phyloP scores from a whole-genome alignment of 2,329 filamentous ascomycete species.

The Sarocladiaceae sp. region DNA sequence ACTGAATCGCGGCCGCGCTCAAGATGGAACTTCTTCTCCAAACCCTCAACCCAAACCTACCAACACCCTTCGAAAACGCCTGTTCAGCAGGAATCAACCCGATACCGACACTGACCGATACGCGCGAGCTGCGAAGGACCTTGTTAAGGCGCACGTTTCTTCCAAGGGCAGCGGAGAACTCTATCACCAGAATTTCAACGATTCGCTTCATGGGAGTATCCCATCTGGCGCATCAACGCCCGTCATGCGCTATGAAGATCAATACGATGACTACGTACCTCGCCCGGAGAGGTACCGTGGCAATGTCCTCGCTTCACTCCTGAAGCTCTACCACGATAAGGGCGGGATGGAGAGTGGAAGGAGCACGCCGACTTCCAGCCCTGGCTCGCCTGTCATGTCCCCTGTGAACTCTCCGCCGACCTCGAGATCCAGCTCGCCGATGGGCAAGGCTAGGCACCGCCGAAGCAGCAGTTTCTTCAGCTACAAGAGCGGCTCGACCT shows the following conservation, averaged over 20 bases:
- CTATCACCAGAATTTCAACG: conserved; percentile 1
- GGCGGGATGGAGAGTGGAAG: conserved; percentile 16
- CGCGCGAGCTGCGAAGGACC: conserved; percentile 23
- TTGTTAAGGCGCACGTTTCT: conserved; percentile 25
- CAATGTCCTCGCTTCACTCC: conserved; percentile 64
- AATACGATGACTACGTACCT: conserved; percentile 52
- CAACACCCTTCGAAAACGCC: conserved; percentile 1
- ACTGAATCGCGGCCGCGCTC: not conserved
- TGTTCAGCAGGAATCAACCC: conserved; percentile 1
- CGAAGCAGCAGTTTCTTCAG: conserved; percentile 34
- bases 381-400: conserved; percentile 33
- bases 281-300: conserved; percentile 63
- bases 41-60: not conserved
- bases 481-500: conserved; percentile 31
- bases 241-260: conserved; percentile 33
- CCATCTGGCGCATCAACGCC: conserved; percentile 32
- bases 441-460: conserved; percentile 25
- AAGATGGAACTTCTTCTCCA: not conserved
- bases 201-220: conserved; percentile 1
- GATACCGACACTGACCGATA: conserved; percentile 8
- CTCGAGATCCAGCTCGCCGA: conserved; percentile 33
- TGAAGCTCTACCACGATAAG: conserved; percentile 61
- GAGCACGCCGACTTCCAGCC: conserved; percentile 31
- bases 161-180: not conserved
- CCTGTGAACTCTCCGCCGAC: conserved; percentile 33